Evolutionary conservation across 345 rosid genomes (phyloP), one percentile per base, ranked within the genome.

Genomic region (Boechera stricta): DNA sequence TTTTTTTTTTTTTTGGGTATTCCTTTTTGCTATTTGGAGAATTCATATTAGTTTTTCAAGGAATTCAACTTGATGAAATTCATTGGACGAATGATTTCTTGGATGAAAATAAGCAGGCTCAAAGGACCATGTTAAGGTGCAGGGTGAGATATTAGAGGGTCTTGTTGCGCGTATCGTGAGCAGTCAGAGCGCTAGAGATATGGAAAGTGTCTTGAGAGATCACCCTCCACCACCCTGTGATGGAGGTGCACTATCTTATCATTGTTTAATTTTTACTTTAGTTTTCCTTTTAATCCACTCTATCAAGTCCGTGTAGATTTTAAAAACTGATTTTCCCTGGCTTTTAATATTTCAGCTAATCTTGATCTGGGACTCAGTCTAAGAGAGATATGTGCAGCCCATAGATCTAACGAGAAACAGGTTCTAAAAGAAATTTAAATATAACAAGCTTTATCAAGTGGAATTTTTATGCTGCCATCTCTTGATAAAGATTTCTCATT

Each of bases 91-190:
- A 74, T 56, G 49, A 49, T 44, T 8, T 71, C 73, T 51, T 65
- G 64, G 32, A 44, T 60, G 29, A 29, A 18, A 65, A 36, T 66
- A 42, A 70, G 74, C 86, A 95, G 99, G 86, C 80, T 89, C 98
- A 24, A 89, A 85, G 72, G 94, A 92, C 81, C 99, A 95, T 83
- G 80, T 79, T 71, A 70, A 83, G 79, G 92, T 84, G 53, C 99
- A 95, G 67, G 99, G 99, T 75, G 98, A 94, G 85, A 94, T 94
- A 71, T 77, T 92, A 54, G 99, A 94, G 88, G 99, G 99, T 67
- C 94, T 94, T n/a, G 99, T 94, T 73, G 99, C 98, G 59, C 99
- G 98, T 74, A 81, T 92, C 48, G 97, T 92, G 38, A 85, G 90
- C 81, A 88, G 79, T 80, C 88, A 86, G 73, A 92, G 98, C 74